These are phyloP conservation scores for Aspergillus tanneri DNA, from an alignment of 2,329 filamentous ascomycete species.

Conservation along the genomic window DNA sequence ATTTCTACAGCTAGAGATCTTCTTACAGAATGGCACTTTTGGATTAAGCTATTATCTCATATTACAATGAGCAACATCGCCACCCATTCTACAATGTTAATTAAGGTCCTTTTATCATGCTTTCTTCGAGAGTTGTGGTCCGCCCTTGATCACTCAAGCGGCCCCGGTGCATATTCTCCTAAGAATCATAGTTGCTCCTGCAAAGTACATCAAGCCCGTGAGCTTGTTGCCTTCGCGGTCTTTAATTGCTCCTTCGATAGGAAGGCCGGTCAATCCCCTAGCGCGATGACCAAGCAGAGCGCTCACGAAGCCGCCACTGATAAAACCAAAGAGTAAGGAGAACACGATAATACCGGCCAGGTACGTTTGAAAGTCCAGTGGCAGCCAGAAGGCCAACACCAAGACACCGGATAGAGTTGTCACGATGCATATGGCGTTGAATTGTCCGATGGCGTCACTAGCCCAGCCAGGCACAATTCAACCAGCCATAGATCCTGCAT, in stretches of 20 bases:
- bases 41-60: background rate
- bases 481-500: background rate
- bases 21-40: background rate
- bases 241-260: too few relatives aligned
- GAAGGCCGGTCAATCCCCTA: too few relatives aligned
- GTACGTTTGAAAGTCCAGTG: background rate
- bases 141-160: conserved; percentile 1
- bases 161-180: background rate
- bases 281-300: too few relatives aligned
- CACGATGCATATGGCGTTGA: conserved; percentile 2
- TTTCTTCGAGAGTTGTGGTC: background rate
- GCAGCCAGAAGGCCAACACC: conserved; percentile 1
- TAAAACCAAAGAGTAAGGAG: conserved; percentile 1
- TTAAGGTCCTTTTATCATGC: background rate
- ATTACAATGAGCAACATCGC: background rate
- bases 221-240: too few relatives aligned
- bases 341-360: conserved; percentile 1
- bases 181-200: conserved; percentile 4
- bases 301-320: too few relatives aligned
- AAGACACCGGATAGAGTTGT: background rate
- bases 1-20: too few relatives aligned
- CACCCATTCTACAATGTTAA: background rate
- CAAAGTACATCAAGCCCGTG: too few relatives aligned
- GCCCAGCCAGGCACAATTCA: conserved; percentile 1
- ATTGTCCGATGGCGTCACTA: conserved; percentile 1